Conservation (phyloP, 306 rosid species). For the Gleditsia sinensis region DNA sequence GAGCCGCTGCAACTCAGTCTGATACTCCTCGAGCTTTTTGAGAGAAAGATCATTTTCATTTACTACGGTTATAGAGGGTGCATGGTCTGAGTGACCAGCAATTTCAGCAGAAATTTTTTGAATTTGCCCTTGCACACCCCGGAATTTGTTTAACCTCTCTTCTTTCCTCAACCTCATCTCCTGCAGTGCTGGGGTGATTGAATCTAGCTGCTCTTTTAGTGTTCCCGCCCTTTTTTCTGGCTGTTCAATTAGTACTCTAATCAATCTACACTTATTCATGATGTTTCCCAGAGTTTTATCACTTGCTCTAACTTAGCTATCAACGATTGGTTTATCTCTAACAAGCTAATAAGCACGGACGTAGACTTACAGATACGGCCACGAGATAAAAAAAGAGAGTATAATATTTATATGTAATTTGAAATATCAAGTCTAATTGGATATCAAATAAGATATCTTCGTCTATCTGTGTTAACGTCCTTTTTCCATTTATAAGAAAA, state of each 20-base stretch:
- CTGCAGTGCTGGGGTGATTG: slow-evolving; percentile 82
- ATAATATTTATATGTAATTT: too few relatives aligned
- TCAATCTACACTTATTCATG: slow-evolving; percentile 30
- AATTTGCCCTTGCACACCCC: slow-evolving; percentile 67
- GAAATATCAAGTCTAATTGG: too few relatives aligned
- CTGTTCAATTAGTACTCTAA: slow-evolving; percentile 49
- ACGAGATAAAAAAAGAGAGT: too few relatives aligned
- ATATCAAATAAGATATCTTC: too few relatives aligned
- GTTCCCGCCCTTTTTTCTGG: slow-evolving; percentile 90
- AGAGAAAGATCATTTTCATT: slow-evolving; percentile 87
- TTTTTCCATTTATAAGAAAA: too few relatives aligned
- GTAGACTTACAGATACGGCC: too few relatives aligned
- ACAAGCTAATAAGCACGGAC: too few relatives aligned
- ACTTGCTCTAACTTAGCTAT: too few relatives aligned
- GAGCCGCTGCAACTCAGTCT: slow-evolving; percentile 76
- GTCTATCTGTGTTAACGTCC: too few relatives aligned
- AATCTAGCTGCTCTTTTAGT: slow-evolving; percentile 92
- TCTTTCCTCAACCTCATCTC: slow-evolving; percentile 86
- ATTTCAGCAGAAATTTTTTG: slow-evolving; percentile 88
- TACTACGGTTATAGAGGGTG: slow-evolving; percentile 46
- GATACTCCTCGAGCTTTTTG: slow-evolving; percentile 88
- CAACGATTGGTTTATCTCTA: too few relatives aligned
- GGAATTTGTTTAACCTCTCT: slow-evolving; percentile 82
- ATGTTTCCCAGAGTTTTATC: too few relatives aligned
- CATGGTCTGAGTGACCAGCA: slow-evolving; percentile 60